phyloP scores from a whole-genome alignment of 179 eudicot genomes.

The Camellia oleifera region DNA sequence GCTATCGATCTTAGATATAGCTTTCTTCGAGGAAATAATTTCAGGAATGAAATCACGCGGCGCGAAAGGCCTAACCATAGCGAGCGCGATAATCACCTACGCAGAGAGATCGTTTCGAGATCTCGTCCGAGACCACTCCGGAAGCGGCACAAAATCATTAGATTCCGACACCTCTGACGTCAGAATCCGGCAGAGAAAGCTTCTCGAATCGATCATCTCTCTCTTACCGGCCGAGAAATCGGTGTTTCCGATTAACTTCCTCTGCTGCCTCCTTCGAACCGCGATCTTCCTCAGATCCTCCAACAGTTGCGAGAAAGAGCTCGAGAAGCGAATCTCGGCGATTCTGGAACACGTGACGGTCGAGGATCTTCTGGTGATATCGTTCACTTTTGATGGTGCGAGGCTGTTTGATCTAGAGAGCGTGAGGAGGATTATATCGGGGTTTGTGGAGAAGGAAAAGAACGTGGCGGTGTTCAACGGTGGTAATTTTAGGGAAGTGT shows the following conservation, averaged over 20 bases:
- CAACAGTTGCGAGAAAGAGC: conserved; percentile 51
- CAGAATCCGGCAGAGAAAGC: conserved; percentile 41
- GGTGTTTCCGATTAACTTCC: conserved; percentile 70
- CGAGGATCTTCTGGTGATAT: conserved; percentile 72
- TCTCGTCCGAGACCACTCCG: conserved; percentile 70
- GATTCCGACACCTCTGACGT: conserved; percentile 31
- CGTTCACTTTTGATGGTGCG: conserved; percentile 73
- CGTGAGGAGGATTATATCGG: conserved; percentile 70
- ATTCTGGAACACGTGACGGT: conserved; percentile 77
- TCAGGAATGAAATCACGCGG: conserved; percentile 58
- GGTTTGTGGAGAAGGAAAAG: conserved; percentile 79
- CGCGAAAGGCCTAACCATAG: conserved; percentile 56
- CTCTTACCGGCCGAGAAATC: conserved; percentile 75
- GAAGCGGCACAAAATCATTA: conserved; percentile 30
- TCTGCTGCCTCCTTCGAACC: conserved; percentile 73
- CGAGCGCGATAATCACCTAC: conserved; percentile 74
- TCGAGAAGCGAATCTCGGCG: conserved; percentile 69
- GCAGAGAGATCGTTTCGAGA: conserved; percentile 70
- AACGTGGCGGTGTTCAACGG: conserved; percentile 79
- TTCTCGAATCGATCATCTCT: conserved; percentile 60
- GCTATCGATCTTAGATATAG: conserved; percentile 53
- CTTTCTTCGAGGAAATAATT: conserved; percentile 57
- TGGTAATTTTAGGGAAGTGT: conserved; percentile 60
- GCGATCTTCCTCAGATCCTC: conserved; percentile 63
- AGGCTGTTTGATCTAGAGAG: conserved; percentile 81